These are phyloP conservation scores for Crepidotus variabilis DNA, from an alignment of 768 basidiomycete species.

Conservation along the genomic window DNA sequence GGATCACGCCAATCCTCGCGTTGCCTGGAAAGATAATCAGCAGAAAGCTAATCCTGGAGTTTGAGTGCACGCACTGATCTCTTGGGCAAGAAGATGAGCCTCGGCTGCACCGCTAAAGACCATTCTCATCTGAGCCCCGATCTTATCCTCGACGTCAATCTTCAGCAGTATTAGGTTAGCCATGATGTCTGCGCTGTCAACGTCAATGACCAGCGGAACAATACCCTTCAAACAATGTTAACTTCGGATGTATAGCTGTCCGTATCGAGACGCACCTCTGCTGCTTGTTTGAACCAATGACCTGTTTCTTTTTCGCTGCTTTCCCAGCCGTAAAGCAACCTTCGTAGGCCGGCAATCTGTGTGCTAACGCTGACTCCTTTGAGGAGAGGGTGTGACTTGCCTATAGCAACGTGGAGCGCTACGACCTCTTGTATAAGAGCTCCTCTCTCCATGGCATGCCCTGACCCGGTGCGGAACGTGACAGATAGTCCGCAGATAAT, in stretches of 20 bases:
- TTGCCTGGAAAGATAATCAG: constrained; percentile 29
- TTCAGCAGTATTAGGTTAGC: constrained; percentile 67
- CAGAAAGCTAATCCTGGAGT: not conserved
- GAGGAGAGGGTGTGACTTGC: constrained; percentile 33
- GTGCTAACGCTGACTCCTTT: constrained; percentile 54
- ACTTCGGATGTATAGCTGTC: not conserved
- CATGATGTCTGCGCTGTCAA: constrained; percentile 71
- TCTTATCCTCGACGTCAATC: constrained; percentile 55
- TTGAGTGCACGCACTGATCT: constrained; percentile 42
- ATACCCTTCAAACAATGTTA: constrained; percentile 39
- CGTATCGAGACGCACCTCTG: constrained; percentile 38
- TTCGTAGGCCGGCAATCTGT: constrained; percentile 59
- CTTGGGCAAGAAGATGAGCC: constrained; percentile 61
- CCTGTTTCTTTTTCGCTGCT: constrained; percentile 43
- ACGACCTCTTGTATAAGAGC: constrained; percentile 58
- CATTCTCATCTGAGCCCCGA: constrained; percentile 57
- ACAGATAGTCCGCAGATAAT: constrained; percentile 61
- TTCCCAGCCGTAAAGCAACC: constrained; percentile 57
- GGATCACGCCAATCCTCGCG: constrained; percentile 46
- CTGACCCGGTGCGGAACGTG: constrained; percentile 55
- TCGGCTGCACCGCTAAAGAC: constrained; percentile 62
- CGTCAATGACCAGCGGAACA: constrained; percentile 64
- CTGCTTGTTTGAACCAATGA: constrained; percentile 52
- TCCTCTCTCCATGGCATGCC: constrained; percentile 52
- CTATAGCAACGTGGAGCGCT: constrained; percentile 62